These are phyloP conservation scores for Phytopythium chamaehyphon DNA, from an alignment of 352 stramenopile species.

Conservation along the genomic window DNA sequence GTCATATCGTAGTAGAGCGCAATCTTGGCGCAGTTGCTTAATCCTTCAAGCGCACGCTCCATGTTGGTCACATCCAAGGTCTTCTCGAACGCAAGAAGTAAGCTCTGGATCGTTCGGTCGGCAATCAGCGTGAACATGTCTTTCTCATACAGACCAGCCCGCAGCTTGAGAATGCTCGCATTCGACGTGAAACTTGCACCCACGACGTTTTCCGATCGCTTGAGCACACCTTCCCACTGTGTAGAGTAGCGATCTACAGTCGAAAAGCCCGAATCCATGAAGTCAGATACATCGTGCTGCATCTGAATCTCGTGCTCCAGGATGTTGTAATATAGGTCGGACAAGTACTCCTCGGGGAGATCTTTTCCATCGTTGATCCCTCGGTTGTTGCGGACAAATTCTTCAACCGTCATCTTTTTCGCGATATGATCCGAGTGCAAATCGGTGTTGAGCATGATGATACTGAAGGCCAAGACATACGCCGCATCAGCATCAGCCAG, in stretches of 20 bases:
- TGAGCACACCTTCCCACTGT: conserved; percentile 85
- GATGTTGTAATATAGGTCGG: conserved; percentile 79
- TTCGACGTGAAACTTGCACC: conserved; percentile 86
- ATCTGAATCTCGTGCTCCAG: conserved; percentile 84
- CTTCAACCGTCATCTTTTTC: conserved; percentile 87
- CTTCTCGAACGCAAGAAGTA: conserved; percentile 79
- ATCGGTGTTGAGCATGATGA: conserved; percentile 99
- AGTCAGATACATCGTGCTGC: conserved; percentile 84
- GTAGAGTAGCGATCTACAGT: conserved; percentile 83
- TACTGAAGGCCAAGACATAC: conserved; percentile 97
- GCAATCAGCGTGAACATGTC: conserved; percentile 87
- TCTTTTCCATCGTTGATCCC: conserved; percentile 83
- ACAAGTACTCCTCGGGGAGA: conserved; percentile 65
- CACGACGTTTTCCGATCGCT: conserved; percentile 84
- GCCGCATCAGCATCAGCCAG: conserved; percentile 88
- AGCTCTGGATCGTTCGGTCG: conserved; percentile 75
- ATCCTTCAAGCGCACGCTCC: conserved; percentile 72
- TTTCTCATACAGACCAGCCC: conserved; percentile 79
- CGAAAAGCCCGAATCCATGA: conserved; percentile 56
- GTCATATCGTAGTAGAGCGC: conserved; percentile 81
- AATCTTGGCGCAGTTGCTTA: conserved; percentile 83
- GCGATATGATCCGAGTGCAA: conserved; percentile 91
- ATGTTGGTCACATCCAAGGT: conserved; percentile 83
- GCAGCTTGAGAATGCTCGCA: conserved; percentile 78
- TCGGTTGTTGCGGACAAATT: conserved; percentile 86